phyloP scores from a whole-genome alignment of 179 eudicot species.

The Drosera spatulata region DNA sequence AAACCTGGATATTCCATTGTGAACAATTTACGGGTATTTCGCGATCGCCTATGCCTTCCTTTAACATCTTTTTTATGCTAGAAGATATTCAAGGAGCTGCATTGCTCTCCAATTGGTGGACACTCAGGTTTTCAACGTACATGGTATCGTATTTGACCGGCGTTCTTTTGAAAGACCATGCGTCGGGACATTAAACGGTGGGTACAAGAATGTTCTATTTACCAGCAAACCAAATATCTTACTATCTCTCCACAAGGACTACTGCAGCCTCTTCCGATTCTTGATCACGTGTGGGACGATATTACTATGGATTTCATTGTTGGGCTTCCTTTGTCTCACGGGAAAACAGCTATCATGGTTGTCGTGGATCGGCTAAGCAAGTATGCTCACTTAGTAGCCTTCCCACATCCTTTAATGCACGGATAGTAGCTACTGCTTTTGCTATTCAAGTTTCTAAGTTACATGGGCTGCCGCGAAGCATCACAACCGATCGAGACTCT shows the following conservation, averaged over 20 bases:
- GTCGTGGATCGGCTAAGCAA: slow-evolving; percentile 3
- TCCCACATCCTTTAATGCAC: neutral
- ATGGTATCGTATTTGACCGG: neutral
- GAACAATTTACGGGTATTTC: too few relatives aligned
- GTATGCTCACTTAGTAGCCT: neutral
- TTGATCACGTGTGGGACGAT: slow-evolving; percentile 1
- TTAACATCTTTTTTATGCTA: too few relatives aligned
- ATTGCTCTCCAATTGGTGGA: neutral
- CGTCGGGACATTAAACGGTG: neutral
- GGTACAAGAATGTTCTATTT: too few relatives aligned
- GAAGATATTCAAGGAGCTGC: neutral
- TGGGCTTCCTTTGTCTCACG: neutral
- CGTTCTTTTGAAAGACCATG: slow-evolving; percentile 1
- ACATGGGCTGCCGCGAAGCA: slow-evolving; percentile 6
- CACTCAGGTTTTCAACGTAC: neutral
- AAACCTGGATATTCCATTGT: neutral
- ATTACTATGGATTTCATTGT: slow-evolving; percentile 10
- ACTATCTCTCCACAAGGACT: neutral
- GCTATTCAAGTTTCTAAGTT: neutral
- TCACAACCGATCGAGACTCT: slow-evolving; percentile 4
- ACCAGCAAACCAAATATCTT: too few relatives aligned
- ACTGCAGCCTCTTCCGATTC: slow-evolving; percentile 5
- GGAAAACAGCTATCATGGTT: neutral
- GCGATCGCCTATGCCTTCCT: too few relatives aligned
- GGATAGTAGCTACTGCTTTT: slow-evolving; percentile 1